Base-by-base conservation (phyloP, 1,284 basidiomycete species). In the Agaricales sp. region DNA sequence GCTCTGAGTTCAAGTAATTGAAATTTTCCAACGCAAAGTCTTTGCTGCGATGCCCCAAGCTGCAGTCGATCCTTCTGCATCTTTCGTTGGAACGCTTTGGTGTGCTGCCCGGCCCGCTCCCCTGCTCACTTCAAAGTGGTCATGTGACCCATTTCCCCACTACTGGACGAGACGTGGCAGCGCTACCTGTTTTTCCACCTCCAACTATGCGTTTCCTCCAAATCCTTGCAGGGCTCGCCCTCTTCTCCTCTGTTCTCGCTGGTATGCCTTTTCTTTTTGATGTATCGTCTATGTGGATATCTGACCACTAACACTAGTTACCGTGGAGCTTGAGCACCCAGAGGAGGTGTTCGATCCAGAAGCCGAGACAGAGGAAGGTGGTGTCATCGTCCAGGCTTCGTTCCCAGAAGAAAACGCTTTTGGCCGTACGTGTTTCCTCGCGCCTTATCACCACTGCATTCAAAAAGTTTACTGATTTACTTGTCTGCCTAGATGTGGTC, bases 401-500 rank as follows among this genome's bases (percentile, higher is more conserved):
- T 35, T 35, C 30, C 30, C 30, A 11, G 30, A 35, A n/a, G n/a
- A 8, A n/a, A 35, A 35, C 30, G 30, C n/a, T n/a, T 35, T 35
- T n/a, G 11, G n/a, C 8, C 30, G 30, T 35, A 35, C 30, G 30
- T 35, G 11, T n/a, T 11, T 35, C 30, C 30, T 11, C 30, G 30
- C n/a, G 11, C 30, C 11, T 35, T 35, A 8, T 35, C 11, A 8
- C 30, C 30, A n/a, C n/a, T n/a, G 8, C 30, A 35, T n/a, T 35
- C 30, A 35, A 35, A 35, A 8, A 11, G n/a, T 51, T 45, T 44
- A 37, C 48, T 46, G 14, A 25, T 47, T 55, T n/a, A n/a, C n/a
- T n/a, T n/a, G n/a, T n/a, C n/a, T n/a, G n/a, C n/a, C 30, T 60
- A 92, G 91, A 91, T 53, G 71, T 93, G 48, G 80, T 91, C 45